phyloP scores from a whole-genome alignment of 2,329 filamentous ascomycete genomes.

The Furcasterigmium furcatum region DNA sequence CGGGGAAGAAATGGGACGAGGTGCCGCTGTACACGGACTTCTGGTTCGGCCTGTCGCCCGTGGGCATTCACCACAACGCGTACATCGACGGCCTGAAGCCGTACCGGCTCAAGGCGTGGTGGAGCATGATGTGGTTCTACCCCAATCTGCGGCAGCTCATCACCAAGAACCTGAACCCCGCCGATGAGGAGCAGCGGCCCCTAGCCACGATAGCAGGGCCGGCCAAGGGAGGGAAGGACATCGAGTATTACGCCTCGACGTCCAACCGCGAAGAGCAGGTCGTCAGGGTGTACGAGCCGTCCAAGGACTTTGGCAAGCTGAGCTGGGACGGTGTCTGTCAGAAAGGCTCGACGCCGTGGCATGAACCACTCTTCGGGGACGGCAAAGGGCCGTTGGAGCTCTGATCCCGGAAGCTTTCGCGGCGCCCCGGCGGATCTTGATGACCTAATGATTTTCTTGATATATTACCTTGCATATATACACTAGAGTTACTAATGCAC shows the following conservation, averaged over 20 bases:
- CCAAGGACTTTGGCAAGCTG: constrained; percentile 16
- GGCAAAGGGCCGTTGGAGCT: constrained; percentile 21
- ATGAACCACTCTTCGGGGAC: constrained; percentile 29
- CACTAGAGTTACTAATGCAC: too few relatives aligned
- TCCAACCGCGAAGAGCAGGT: constrained; percentile 9
- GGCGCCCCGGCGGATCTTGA: too few relatives aligned
- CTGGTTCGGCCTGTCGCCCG: constrained; percentile 28
- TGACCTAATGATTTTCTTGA: too few relatives aligned
- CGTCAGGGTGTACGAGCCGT: constrained; percentile 19
- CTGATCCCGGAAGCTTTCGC: too few relatives aligned
- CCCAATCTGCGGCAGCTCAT: constrained; percentile 24
- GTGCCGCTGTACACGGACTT: constrained; percentile 31
- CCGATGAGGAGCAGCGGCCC: constrained; percentile 9
- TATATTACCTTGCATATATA: too few relatives aligned
- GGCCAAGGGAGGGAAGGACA: constrained; percentile 2
- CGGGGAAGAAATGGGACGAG: constrained; percentile 21
- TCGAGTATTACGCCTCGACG: constrained; percentile 19
- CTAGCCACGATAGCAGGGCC: constrained; percentile 14
- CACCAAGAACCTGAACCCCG: constrained; percentile 16
- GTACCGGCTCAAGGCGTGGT: constrained; percentile 27
- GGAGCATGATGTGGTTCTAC: constrained; percentile 32
- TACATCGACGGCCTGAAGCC: constrained; percentile 26
- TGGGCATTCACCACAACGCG: constrained; percentile 34
- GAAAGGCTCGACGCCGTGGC: constrained; percentile 22
- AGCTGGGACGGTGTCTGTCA: constrained; percentile 30